These are phyloP conservation scores for Xylaria palmicola DNA, from an alignment of 495 filamentous ascomycete species.

Conservation along the genomic window DNA sequence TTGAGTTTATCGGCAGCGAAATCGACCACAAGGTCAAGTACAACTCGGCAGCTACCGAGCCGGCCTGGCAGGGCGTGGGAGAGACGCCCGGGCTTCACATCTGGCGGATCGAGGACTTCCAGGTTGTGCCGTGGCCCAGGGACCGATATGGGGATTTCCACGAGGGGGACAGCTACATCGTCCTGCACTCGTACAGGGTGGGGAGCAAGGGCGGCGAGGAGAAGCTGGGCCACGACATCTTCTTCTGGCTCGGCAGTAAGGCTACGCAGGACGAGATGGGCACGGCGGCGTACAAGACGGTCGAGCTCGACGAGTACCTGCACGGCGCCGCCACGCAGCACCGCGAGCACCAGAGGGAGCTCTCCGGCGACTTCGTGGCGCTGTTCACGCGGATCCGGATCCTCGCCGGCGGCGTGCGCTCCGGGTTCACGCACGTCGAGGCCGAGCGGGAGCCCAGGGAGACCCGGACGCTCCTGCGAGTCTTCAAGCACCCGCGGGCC, in stretches of 20 bases:
- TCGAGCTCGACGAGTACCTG: conserved; percentile 63
- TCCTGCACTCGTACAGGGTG: conserved; percentile 55
- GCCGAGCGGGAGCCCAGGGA: conserved; percentile 32
- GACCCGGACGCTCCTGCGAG: conserved; percentile 52
- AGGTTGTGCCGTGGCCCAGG: conserved; percentile 58
- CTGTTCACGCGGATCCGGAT: conserved; percentile 58
- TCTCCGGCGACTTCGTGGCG: conserved; percentile 55
- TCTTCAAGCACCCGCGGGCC: conserved; percentile 54
- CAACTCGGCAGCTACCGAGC: conserved; percentile 58
- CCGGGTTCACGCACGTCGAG: conserved; percentile 61
- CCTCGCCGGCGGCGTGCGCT: conserved; percentile 56
- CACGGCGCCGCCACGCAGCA: conserved; percentile 58
- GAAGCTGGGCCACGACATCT: conserved; percentile 56
- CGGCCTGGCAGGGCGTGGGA: conserved; percentile 60
- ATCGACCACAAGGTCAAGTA: conserved; percentile 65
- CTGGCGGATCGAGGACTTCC: conserved; percentile 63
- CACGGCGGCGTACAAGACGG: conserved; percentile 64
- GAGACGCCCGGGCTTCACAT: conserved; percentile 49
- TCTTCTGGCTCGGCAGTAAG: conserved; percentile 61
- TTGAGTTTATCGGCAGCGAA: conserved; percentile 57
- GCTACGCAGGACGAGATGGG: conserved; percentile 64
- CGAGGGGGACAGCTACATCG: conserved; percentile 63
- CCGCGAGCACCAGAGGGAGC: conserved; percentile 55
- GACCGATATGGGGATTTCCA: conserved; percentile 55
- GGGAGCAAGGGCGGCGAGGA: conserved; percentile 39